Conservation (phyloP, 1,139 yeast genomes). For the Pichia inconspicua region DNA sequence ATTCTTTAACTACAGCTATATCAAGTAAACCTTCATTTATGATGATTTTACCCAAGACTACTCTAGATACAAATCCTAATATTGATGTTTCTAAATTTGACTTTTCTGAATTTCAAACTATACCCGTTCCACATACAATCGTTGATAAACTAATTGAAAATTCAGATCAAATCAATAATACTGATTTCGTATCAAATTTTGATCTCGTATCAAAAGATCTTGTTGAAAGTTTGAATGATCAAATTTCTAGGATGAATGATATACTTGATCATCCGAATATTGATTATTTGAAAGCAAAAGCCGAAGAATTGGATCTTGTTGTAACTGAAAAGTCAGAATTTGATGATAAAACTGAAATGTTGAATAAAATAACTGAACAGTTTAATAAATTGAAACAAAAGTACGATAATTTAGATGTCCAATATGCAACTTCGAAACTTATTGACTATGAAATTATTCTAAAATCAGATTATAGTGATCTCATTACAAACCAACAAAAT, state of each 20-base stretch:
- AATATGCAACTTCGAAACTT: constrained; percentile 25
- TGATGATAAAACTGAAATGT: background rate
- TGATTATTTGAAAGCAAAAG: constrained; percentile 25
- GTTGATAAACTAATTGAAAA: constrained; percentile 1
- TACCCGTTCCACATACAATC: constrained; percentile 2
- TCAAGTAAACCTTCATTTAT: constrained; percentile 8
- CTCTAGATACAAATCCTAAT: background rate
- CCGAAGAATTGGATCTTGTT: constrained; percentile 20
- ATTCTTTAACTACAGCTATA: constrained; percentile 1
- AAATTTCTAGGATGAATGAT: constrained; percentile 21
- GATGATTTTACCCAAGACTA: constrained; percentile 11
- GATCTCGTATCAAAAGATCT: constrained; percentile 31
- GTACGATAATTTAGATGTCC: constrained; percentile 2
- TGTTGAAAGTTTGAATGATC: constrained; percentile 24
- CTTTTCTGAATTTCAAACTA: constrained; percentile 5
- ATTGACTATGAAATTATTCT: constrained; percentile 19
- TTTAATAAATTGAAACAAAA: background rate
- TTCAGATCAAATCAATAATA: constrained; percentile 34
- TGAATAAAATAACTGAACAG: background rate
- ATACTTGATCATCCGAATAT: constrained; percentile 24
- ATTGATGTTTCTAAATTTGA: constrained; percentile 1
- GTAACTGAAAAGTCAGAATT: constrained; percentile 22
- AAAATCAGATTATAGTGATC: background rate
- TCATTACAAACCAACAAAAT: constrained; percentile 19
- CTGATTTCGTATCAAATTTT: constrained; percentile 39